Percentiles rank a stretch among this genome's conserved stretches.
These are phyloP conservation scores for Pterocarpus macrocarpus DNA, from an alignment of 306 rosid genomes.

Conservation along the genomic window DNA sequence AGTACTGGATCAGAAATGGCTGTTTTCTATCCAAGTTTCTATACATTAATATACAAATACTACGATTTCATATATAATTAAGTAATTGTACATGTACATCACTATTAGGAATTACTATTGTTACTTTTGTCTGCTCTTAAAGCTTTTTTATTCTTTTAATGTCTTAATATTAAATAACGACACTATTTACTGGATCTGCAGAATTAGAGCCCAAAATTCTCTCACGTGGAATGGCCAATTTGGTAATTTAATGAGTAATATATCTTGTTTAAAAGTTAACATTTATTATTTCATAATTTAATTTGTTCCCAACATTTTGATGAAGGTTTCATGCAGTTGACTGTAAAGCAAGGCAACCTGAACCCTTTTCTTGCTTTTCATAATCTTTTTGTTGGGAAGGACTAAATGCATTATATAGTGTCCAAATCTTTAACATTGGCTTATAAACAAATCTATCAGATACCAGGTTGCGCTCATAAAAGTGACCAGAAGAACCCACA, in stretches of 20 bases:
- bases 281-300: constrained; percentile 36
- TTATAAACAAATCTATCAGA: constrained; percentile 24
- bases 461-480: constrained; percentile 12
- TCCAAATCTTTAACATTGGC: constrained; percentile 25
- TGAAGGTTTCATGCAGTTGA: constrained; percentile 51
- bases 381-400: constrained; percentile 49
- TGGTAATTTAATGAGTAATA: constrained; percentile 16
- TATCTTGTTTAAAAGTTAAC: constrained; percentile 42
- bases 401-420: constrained; percentile 47
- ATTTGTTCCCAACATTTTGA: constrained; percentile 46
- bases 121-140: too few relatives aligned
- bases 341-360: constrained; percentile 44
- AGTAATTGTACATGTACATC: too few relatives aligned
- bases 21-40: too few relatives aligned
- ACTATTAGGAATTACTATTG: too few relatives aligned
- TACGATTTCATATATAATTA: too few relatives aligned
- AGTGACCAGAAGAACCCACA: constrained; percentile 29
- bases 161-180: too few relatives aligned
- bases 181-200: neutral
- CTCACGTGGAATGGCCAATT: neutral
- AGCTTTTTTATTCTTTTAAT: too few relatives aligned
- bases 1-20: too few relatives aligned
- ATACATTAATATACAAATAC: too few relatives aligned
- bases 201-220: neutral
- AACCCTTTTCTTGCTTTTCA: neutral